Evolutionary conservation across 352 stramenopile species (phyloP).

Genomic region (Thraustochytrium sp.): DNA sequence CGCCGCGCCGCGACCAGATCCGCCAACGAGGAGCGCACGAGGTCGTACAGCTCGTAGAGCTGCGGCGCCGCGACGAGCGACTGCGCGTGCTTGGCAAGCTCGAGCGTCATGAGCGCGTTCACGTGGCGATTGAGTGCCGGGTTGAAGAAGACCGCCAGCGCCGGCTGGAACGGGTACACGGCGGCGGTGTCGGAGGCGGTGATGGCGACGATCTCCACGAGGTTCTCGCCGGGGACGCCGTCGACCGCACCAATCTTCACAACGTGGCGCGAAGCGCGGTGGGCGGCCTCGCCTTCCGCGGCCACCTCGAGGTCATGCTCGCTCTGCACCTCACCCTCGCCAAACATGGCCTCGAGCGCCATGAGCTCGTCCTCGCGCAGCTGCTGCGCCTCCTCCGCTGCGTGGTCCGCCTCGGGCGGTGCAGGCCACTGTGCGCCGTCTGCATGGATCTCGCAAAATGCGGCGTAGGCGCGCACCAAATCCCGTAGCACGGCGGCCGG

Average conservation of each 20-base stretch:
- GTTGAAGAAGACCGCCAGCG: slow-evolving; percentile 24
- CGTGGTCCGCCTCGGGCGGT: neutral
- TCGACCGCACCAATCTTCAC: neutral
- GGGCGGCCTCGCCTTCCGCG: neutral
- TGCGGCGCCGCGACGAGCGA: neutral
- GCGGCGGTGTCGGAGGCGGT: neutral
- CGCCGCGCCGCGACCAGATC: neutral
- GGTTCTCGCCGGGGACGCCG: neutral
- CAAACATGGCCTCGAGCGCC: slow-evolving; percentile 9
- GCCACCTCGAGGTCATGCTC: neutral
- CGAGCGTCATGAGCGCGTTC: slow-evolving; percentile 17
- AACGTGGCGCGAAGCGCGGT: neutral
- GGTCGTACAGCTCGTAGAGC: slow-evolving; percentile 24
- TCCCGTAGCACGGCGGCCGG: neutral
- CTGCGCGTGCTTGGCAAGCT: slow-evolving; percentile 16
- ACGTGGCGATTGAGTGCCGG: slow-evolving; percentile 21
- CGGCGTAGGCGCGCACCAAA: neutral
- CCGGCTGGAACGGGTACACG: neutral
- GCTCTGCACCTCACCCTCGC: neutral
- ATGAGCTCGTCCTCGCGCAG: slow-evolving; percentile 26
- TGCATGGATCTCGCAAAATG: neutral
- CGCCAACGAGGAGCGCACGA: neutral
- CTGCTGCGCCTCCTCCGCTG: neutral
- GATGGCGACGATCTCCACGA: neutral
- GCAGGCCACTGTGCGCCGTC: neutral